Evolutionary conservation across 2,329 filamentous ascomycete species (phyloP).

Genomic region (Fusarium kyushuense): DNA sequence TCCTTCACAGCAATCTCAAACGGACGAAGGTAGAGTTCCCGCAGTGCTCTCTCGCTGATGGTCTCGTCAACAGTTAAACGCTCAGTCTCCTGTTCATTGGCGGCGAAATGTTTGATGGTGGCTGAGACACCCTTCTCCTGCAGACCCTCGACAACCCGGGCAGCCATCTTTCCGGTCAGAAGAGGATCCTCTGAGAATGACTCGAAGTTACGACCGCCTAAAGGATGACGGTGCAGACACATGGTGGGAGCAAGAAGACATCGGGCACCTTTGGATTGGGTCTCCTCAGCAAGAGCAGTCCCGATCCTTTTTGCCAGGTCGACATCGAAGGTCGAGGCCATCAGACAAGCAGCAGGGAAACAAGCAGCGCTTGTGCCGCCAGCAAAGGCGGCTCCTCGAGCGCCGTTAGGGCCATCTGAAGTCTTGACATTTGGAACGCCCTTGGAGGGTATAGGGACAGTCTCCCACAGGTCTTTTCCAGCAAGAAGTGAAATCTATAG

Average conservation of each 20-base stretch:
- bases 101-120: constrained; percentile 60
- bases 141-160: constrained; percentile 53
- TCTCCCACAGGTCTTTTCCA: constrained; percentile 47
- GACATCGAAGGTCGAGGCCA: constrained; percentile 73
- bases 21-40: constrained; percentile 52
- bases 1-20: constrained; percentile 58
- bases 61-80: constrained; percentile 47
- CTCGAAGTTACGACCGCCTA: constrained; percentile 48
- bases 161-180: constrained; percentile 47
- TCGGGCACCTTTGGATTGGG: constrained; percentile 72
- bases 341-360: constrained; percentile 49
- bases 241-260: constrained; percentile 64
- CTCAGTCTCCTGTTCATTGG: constrained; percentile 55
- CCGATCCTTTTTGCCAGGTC: constrained; percentile 69
- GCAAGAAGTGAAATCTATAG: constrained; percentile 44
- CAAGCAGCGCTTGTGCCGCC: constrained; percentile 45
- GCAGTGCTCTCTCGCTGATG: constrained; percentile 43
- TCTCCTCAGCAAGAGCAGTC: constrained; percentile 68
- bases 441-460: constrained; percentile 43
- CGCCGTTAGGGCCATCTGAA: constrained; percentile 48
- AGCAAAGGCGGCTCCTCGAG: constrained; percentile 44
- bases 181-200: constrained; percentile 47
- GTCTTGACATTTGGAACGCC: constrained; percentile 43
- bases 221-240: constrained; percentile 47
- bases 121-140: constrained; percentile 57